phyloP scores from a whole-genome alignment of 2,329 filamentous ascomycete genomes.

The Ascochyta koolunga region DNA sequence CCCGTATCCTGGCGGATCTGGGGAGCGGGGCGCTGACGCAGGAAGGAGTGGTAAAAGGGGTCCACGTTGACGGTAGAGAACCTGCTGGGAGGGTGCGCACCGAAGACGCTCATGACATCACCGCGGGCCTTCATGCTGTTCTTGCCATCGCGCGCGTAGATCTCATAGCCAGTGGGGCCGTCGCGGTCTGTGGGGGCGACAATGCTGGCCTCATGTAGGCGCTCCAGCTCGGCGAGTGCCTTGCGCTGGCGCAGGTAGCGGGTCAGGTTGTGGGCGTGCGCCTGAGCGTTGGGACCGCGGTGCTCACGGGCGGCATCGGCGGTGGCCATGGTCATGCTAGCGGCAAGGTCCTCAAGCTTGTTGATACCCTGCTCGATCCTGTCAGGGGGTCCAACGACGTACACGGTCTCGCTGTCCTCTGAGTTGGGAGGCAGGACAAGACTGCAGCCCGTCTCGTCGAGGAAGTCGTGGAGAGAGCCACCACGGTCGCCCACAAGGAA shows the following conservation, averaged over 20 bases:
- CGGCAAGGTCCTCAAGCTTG: slow-evolving; percentile 85
- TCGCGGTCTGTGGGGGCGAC: slow-evolving; percentile 75
- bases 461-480: slow-evolving; percentile 81
- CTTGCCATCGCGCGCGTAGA: slow-evolving; percentile 86
- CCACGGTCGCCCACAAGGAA: slow-evolving; percentile 91
- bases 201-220: slow-evolving; percentile 82
- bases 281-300: slow-evolving; percentile 72
- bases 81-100: slow-evolving; percentile 74
- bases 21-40: slow-evolving; percentile 68
- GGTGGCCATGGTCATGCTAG: slow-evolving; percentile 82
- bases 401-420: slow-evolving; percentile 81
- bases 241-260: slow-evolving; percentile 83
- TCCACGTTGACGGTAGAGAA: slow-evolving; percentile 72
- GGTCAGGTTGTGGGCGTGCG: slow-evolving; percentile 84
- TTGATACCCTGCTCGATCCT: slow-evolving; percentile 77
- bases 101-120: slow-evolving; percentile 76
- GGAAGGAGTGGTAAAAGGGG: slow-evolving; percentile 77
- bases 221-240: slow-evolving; percentile 83
- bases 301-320: slow-evolving; percentile 85
- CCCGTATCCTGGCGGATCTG: slow-evolving; percentile 71
- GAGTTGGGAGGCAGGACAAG: slow-evolving; percentile 79
- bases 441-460: slow-evolving; percentile 86
- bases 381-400: slow-evolving; percentile 79
- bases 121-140: slow-evolving; percentile 77
- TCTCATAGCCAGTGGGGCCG: slow-evolving; percentile 79